Base-by-base conservation (phyloP, 805 yeast species). In the Metschnikowia matae region DNA sequence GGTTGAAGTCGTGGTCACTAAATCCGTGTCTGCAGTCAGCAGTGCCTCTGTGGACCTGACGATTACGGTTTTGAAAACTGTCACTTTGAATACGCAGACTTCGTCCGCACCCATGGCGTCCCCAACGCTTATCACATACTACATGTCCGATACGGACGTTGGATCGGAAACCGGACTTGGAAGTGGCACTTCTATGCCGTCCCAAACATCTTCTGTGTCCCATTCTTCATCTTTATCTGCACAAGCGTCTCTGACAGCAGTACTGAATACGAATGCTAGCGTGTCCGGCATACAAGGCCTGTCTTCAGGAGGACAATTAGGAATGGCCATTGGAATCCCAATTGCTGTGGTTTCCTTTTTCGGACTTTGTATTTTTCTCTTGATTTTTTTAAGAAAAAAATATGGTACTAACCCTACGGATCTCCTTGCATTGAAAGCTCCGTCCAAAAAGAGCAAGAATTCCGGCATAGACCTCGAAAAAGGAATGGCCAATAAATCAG, bases 301-400 rank as follows among this genome's bases (percentile, higher is more conserved):
- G 43, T 14, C 34, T 36, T 49, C 55, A 3, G 48, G 53, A 23
- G 52, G 53, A 29, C 59, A 60, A 14, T 54, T 69, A 20, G 73
- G 72, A 3, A 51, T 58, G 66, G 70, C 63, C 47, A 65, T 65
- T 52, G 73, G 72, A 11, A 59, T 65, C 45, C 70, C 68, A 29
- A 53, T 66, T 44, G 70, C 67, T 15, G 53, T 63, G n/a, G 52
- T 70, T 34, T 53, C 55, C 11, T 26, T 66, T 21, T 55, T 66
- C 44, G 54, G 61, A 6, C 42, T 61, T 37, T 62, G 52, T 13
- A 52, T 51, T 15, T 48, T 55, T 10, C 44, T 52, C 32, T 36
- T 57, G 35, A 39, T 52, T 3, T 45, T 44, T 31, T 45, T 54
- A 31, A 48, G 49, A 20, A 55, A 53, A 33, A 43, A 35, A 23